Conservation (phyloP, 1,139 yeast species). For the Blastobotrys elegans region DNA sequence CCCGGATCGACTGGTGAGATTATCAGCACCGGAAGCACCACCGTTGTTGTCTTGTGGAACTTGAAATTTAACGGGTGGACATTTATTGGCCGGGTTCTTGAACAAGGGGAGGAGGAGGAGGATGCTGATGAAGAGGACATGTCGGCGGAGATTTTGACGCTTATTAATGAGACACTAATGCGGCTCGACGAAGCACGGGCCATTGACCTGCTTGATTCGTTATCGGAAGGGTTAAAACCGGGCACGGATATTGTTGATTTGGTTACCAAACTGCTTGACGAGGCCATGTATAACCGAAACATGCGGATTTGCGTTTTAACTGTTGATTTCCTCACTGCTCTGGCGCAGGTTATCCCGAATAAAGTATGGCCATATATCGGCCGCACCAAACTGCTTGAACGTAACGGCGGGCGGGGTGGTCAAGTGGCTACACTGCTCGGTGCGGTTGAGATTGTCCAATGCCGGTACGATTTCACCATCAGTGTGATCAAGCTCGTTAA, state of each 20-base stretch:
- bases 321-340: constrained; percentile 47
- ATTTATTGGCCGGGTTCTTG: constrained; percentile 68
- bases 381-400: constrained; percentile 60
- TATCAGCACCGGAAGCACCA: constrained; percentile 30
- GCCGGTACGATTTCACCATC: constrained; percentile 61
- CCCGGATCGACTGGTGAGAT: constrained; percentile 69
- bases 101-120: constrained; percentile 40
- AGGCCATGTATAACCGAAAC: constrained; percentile 54
- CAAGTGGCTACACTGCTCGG: constrained; percentile 60
- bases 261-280: constrained; percentile 61
- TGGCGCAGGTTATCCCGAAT: constrained; percentile 49
- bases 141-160: constrained; percentile 47
- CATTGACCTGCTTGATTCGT: constrained; percentile 41
- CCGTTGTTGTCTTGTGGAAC: constrained; percentile 62
- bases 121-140: constrained; percentile 30
- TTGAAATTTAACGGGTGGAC: constrained; percentile 85
- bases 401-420: constrained; percentile 68
- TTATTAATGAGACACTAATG: constrained; percentile 43
- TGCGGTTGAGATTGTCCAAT: constrained; percentile 65
- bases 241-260: constrained; percentile 62
- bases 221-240: constrained; percentile 58
- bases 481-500: constrained; percentile 52
- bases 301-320: constrained; percentile 45
- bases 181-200: constrained; percentile 34
- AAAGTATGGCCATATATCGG: constrained; percentile 77